Evolutionary conservation across 352 stramenopile genomes (phyloP).

Genomic region (Blastocystis sp.): DNA sequence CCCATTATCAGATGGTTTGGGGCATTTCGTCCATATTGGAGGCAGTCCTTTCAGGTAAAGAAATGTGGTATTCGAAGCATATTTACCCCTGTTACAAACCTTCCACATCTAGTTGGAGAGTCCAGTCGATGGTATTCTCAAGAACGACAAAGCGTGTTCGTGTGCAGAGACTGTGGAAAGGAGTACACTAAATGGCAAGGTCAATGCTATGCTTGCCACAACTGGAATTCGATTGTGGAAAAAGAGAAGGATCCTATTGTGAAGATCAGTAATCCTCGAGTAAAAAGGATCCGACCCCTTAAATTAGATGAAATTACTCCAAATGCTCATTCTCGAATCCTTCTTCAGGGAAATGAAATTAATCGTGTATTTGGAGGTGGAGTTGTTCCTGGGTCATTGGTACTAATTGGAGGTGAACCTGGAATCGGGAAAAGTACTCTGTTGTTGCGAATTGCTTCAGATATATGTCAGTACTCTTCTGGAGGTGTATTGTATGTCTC

Average conservation of each 20-base stretch:
- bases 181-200: constrained; percentile 64
- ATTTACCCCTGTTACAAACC: no score
- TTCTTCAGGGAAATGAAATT: constrained; percentile 24
- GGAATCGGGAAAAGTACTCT: constrained; percentile 65
- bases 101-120: no score
- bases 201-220: constrained; percentile 53
- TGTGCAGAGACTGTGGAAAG: constrained; percentile 35
- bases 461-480: constrained; percentile 9
- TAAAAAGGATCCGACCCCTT: background rate
- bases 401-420: constrained; percentile 54
- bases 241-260: background rate
- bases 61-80: no score
- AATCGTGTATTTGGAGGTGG: constrained; percentile 66
- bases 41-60: no score
- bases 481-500: constrained; percentile 56
- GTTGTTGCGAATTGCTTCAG: constrained; percentile 9
- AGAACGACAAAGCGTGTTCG: background rate
- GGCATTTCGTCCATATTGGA: no score
- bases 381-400: constrained; percentile 49
- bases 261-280: background rate
- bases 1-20: no score
- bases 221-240: constrained; percentile 48
- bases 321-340: constrained; percentile 20
- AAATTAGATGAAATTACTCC: constrained; percentile 26
- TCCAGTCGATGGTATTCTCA: no score